Evolutionary conservation across 164 flowering plant genomes (phyloP).

Genomic region (Vitis amurensis): DNA sequence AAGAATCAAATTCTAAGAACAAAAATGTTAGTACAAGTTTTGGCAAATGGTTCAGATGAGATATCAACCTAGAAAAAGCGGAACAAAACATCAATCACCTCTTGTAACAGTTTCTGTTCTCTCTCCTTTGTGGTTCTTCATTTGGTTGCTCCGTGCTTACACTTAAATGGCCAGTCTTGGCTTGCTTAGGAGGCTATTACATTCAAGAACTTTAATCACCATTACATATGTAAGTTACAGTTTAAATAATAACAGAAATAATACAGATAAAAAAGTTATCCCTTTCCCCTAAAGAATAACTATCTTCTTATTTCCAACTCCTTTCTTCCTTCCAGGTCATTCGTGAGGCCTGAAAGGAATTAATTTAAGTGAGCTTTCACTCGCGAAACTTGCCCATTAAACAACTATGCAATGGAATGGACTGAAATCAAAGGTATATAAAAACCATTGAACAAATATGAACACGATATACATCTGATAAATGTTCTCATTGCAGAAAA

Average conservation of each 20-base stretch:
- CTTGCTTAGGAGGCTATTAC: conserved; percentile 64
- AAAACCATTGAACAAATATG: no score
- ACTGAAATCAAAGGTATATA: no score
- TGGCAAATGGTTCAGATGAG: not conserved
- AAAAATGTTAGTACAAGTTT: not conserved
- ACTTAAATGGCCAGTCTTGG: conserved; percentile 69
- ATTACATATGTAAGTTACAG: no score
- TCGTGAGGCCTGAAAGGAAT: conserved; percentile 51
- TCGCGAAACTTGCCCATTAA: no score
- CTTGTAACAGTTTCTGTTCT: conserved; percentile 60
- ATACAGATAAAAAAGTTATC: not conserved
- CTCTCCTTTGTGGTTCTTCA: conserved; percentile 81
- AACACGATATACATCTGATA: no score
- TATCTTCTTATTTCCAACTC: conserved; percentile 65
- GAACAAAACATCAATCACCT: conserved; percentile 40
- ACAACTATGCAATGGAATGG: no score
- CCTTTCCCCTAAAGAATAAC: conserved; percentile 91
- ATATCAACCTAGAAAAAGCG: not conserved
- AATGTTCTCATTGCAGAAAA: no score
- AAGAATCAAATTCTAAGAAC: conserved; percentile 42
- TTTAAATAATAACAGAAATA: not conserved
- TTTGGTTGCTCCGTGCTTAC: conserved; percentile 55
- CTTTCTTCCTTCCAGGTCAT: conserved; percentile 92
- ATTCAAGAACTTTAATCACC: not conserved
- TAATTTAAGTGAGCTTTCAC: no score